Percentiles rank a stretch among this genome's conserved stretches.
These are phyloP conservation scores for Aegilops sharonensis DNA, from an alignment of 176 grass and related monocot genomes.

Conservation along the genomic window DNA sequence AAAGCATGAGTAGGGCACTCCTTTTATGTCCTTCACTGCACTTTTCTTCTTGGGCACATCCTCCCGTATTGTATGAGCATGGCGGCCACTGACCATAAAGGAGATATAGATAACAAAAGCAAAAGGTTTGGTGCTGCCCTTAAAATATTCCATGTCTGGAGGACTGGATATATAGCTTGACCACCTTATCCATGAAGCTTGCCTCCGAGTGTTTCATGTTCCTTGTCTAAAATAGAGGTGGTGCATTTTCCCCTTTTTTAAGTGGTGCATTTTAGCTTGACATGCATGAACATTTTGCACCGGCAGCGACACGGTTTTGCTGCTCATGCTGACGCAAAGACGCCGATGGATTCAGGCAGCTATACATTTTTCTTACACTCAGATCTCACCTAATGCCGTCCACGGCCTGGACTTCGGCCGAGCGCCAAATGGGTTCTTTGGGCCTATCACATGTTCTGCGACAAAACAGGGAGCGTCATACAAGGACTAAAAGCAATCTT, in stretches of 20 bases:
- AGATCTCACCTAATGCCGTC: slow-evolving; percentile 27
- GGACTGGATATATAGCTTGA: slow-evolving; percentile 10
- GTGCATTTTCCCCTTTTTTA: not conserved
- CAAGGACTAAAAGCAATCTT: slow-evolving; percentile 35
- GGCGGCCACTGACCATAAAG: slow-evolving; percentile 38
- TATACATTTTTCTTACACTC: not conserved
- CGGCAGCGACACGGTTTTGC: not conserved
- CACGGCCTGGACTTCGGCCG: slow-evolving; percentile 29
- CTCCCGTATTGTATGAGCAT: slow-evolving; percentile 40
- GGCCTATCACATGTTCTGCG: not conserved
- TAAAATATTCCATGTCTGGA: slow-evolving; percentile 1
- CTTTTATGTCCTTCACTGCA: slow-evolving; percentile 43
- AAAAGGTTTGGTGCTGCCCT: slow-evolving; percentile 6
- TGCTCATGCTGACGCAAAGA: not conserved
- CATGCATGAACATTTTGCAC: not conserved
- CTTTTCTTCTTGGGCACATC: slow-evolving; percentile 44
- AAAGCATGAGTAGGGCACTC: slow-evolving; percentile 59
- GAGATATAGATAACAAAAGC: slow-evolving; percentile 12
- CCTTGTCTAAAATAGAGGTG: not conserved
- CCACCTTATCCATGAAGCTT: slow-evolving; percentile 22
- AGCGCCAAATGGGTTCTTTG: slow-evolving; percentile 38
- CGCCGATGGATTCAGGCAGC: not conserved
- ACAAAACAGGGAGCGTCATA: slow-evolving; percentile 24
- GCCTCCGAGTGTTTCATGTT: not conserved
- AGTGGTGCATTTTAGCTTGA: not conserved